These are phyloP conservation scores for Trichoderma gamsii DNA, from an alignment of 495 filamentous ascomycete genomes.

Conservation along the genomic window DNA sequence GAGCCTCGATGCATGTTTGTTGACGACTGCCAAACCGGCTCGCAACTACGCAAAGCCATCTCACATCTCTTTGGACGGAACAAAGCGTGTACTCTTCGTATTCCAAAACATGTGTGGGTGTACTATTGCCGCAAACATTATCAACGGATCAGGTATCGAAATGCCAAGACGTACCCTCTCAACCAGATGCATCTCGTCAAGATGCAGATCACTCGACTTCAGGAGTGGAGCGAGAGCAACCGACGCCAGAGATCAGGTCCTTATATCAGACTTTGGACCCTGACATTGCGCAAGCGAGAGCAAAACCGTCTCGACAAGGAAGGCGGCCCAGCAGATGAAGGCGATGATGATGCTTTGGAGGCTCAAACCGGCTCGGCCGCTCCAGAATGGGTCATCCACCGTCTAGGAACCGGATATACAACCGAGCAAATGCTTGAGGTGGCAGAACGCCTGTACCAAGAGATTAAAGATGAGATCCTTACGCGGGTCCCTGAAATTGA, in stretches of 20 bases:
- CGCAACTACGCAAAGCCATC: slow-evolving; percentile 61
- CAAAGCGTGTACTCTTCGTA: slow-evolving; percentile 63
- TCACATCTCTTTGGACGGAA: slow-evolving; percentile 88
- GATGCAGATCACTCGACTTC: slow-evolving; percentile 51
- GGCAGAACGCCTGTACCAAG: slow-evolving; percentile 28
- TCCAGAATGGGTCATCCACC: slow-evolving; percentile 36
- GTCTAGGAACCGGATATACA: slow-evolving; percentile 30
- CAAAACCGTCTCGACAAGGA: slow-evolving; percentile 35
- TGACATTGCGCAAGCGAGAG: slow-evolving; percentile 50
- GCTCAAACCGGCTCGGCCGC: slow-evolving; percentile 35
- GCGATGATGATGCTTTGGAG: slow-evolving; percentile 26
- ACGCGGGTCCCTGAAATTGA: slow-evolving; percentile 58
- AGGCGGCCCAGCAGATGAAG: slow-evolving; percentile 22
- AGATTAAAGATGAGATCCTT: slow-evolving; percentile 27
- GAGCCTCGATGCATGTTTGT: slow-evolving; percentile 22
- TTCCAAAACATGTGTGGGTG: slow-evolving; percentile 62
- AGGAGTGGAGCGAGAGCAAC: slow-evolving; percentile 50
- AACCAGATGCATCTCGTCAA: slow-evolving; percentile 55
- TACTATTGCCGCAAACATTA: slow-evolving; percentile 80
- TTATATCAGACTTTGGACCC: slow-evolving; percentile 42
- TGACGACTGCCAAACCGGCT: slow-evolving; percentile 44
- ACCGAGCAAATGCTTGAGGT: slow-evolving; percentile 35
- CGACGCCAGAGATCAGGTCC: slow-evolving; percentile 31
- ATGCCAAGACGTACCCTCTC: slow-evolving; percentile 50
- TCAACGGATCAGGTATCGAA: slow-evolving; percentile 66